phyloP scores from a whole-genome alignment of 2,329 filamentous ascomycete genomes.

The Colletotrichum simmondsii region DNA sequence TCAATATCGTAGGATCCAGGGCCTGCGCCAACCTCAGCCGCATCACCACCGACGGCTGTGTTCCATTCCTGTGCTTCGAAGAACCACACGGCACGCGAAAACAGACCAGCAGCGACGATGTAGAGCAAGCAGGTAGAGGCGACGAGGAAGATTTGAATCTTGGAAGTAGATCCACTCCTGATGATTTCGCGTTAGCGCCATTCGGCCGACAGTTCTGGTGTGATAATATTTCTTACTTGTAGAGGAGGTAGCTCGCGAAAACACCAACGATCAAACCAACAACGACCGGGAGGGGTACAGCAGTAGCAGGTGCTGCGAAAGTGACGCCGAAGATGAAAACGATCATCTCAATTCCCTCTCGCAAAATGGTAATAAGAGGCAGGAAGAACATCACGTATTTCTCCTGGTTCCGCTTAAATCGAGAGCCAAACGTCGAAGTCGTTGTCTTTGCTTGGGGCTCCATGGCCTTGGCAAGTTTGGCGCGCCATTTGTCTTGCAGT shows the following conservation, averaged over 20 bases:
- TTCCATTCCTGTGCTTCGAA: slow-evolving; percentile 59
- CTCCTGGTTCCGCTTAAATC: slow-evolving; percentile 73
- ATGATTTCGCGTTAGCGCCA: too few relatives aligned
- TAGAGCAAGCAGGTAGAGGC: slow-evolving; percentile 86
- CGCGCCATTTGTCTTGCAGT: slow-evolving; percentile 87
- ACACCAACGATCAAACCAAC: slow-evolving; percentile 75
- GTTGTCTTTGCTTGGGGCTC: slow-evolving; percentile 61
- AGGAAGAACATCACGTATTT: slow-evolving; percentile 89
- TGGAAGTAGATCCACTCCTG: slow-evolving; percentile 53
- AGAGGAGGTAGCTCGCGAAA: slow-evolving; percentile 78
- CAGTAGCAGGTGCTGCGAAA: slow-evolving; percentile 77
- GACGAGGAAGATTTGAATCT: slow-evolving; percentile 80
- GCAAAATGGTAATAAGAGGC: slow-evolving; percentile 87
- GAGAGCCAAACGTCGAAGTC: slow-evolving; percentile 44
- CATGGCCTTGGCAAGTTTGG: slow-evolving; percentile 80
- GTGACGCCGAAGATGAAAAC: slow-evolving; percentile 89
- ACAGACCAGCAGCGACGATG: slow-evolving; percentile 77
- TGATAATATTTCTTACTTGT: slow-evolving; percentile 67
- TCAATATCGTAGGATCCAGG: slow-evolving; percentile 83
- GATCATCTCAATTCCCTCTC: slow-evolving; percentile 87
- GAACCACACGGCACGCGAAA: background rate
- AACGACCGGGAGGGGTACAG: slow-evolving; percentile 82
- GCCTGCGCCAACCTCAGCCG: slow-evolving; percentile 61
- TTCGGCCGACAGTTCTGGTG: background rate
- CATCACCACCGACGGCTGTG: slow-evolving; percentile 66